Percentiles rank a stretch among this genome's conserved stretches.
phyloP scores from a whole-genome alignment of 768 basidiomycete species.

The Lactarius akahatsu region DNA sequence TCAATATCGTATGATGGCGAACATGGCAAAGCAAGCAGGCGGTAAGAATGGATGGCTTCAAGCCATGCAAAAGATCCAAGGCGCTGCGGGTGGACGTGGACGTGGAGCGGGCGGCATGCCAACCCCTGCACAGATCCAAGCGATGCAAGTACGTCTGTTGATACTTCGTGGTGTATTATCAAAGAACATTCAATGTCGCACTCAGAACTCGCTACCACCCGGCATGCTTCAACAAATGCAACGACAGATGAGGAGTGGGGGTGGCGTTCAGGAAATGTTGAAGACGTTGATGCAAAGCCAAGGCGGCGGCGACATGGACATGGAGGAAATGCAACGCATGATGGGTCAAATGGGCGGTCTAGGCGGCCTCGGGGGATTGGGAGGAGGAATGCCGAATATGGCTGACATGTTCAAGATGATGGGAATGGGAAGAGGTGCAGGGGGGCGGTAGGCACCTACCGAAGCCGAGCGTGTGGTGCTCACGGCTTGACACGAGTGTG shows the following conservation, averaged over 20 bases:
- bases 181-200: conserved; percentile 4
- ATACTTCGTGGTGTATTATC: conserved; percentile 8
- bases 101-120: conserved; percentile 88
- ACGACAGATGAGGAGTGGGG: conserved; percentile 71
- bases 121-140: conserved; percentile 89
- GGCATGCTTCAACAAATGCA: conserved; percentile 96
- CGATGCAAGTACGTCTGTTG: conserved; percentile 74
- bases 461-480: neutral
- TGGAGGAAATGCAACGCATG: conserved; percentile 97
- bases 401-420: conserved; percentile 86
- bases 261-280: conserved; percentile 98
- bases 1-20: conserved; percentile 98
- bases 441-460: conserved; percentile 18
- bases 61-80: conserved; percentile 92
- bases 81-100: conserved; percentile 80
- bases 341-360: conserved; percentile 81
- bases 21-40: conserved; percentile 97
- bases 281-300: conserved; percentile 96
- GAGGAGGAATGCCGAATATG: conserved; percentile 68
- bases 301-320: conserved; percentile 84
- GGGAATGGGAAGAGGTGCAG: conserved; percentile 39
- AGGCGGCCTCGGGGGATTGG: conserved; percentile 61
- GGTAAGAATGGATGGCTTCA: conserved; percentile 95
- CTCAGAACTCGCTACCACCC: conserved; percentile 87
- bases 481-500: neutral